These are phyloP conservation scores for Claviceps citrina DNA, from an alignment of 2,329 filamentous ascomycete species.

Conservation along the genomic window DNA sequence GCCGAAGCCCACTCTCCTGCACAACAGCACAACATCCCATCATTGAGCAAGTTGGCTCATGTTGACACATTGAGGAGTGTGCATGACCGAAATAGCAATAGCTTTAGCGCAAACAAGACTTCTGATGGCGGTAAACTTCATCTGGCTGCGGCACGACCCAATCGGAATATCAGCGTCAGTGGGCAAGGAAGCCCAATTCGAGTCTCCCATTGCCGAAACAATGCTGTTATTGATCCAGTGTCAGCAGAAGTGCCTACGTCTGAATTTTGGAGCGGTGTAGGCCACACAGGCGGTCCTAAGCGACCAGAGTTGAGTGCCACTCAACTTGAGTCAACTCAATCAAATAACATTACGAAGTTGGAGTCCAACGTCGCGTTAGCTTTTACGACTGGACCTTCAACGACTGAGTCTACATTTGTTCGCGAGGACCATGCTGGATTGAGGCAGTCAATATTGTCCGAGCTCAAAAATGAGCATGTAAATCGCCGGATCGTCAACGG, in stretches of 20 bases:
- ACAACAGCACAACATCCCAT: neutral
- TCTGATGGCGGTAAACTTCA: neutral
- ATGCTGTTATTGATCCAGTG: neutral
- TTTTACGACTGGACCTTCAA: neutral
- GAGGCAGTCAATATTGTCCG: conserved; percentile 1
- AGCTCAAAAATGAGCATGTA: neutral
- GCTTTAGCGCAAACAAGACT: neutral
- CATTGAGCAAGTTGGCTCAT: neutral
- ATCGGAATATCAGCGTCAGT: conserved; percentile 3
- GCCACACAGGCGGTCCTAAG: neutral
- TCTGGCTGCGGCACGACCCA: neutral
- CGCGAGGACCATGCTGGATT: neutral
- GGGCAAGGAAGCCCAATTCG: conserved; percentile 4
- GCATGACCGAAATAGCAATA: neutral
- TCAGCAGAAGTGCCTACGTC: neutral
- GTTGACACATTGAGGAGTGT: neutral
- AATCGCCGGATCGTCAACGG: neutral
- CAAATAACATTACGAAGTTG: neutral
- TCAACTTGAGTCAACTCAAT: neutral
- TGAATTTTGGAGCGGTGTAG: neutral
- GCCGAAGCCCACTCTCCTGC: neutral
- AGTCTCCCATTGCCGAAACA: neutral
- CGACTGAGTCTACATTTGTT: neutral
- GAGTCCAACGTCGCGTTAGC: neutral
- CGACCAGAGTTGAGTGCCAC: neutral